Evolutionary conservation across 2,329 filamentous ascomycete genomes (phyloP).

Genomic region (Fusarium udum): DNA sequence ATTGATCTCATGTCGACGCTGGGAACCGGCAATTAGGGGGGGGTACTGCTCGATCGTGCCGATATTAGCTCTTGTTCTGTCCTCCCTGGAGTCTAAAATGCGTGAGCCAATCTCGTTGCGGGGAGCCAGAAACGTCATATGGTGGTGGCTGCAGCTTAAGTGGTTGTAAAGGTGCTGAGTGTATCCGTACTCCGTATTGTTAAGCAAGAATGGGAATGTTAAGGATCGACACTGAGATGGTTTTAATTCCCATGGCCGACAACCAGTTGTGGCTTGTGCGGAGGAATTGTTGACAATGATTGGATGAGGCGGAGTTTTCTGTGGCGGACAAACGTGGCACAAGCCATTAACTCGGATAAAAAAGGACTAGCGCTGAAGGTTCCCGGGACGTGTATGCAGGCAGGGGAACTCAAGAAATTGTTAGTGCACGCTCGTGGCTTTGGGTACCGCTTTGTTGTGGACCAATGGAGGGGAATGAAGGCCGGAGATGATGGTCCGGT

Average conservation of each 20-base stretch:
- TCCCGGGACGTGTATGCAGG: neutral
- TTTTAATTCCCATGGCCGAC: constrained; percentile 20
- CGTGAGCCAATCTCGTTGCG: constrained; percentile 12
- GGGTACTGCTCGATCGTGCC: neutral
- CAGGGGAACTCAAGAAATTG: constrained; percentile 23
- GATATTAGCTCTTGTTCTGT: constrained; percentile 13
- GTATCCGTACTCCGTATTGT: neutral
- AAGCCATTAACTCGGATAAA: neutral
- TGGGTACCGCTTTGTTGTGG: constrained; percentile 15
- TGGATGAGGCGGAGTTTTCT: neutral
- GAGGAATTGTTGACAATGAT: neutral
- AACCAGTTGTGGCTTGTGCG: constrained; percentile 20
- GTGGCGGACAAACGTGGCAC: constrained; percentile 24
- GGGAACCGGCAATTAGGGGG: neutral
- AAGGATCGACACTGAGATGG: constrained; percentile 12
- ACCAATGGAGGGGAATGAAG: constrained; percentile 9
- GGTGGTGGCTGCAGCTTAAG: neutral
- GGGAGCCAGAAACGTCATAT: constrained; percentile 25
- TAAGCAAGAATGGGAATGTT: constrained; percentile 29
- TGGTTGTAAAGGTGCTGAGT: neutral
- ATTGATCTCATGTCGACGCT: constrained; percentile 25
- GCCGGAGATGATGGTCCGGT: constrained; percentile 30
- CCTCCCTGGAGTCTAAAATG: neutral
- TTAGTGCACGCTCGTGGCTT: constrained; percentile 31
- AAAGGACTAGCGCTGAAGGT: neutral